These are phyloP conservation scores for Phytopythium aichiense DNA, from an alignment of 352 stramenopile species.

Conservation along the genomic window DNA sequence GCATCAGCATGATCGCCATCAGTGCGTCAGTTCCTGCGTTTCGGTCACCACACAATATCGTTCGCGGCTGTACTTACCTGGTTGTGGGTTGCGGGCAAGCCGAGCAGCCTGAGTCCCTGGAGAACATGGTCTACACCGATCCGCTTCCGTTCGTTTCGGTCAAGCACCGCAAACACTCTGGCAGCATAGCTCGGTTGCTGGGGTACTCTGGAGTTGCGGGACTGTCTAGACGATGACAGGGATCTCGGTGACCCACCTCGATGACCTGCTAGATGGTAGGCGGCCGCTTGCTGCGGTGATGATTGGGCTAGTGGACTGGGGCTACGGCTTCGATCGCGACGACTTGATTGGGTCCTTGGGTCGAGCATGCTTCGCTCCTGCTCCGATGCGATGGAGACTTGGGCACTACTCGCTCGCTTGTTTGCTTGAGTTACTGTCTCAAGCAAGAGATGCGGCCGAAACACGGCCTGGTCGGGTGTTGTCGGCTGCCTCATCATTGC, in stretches of 20 bases:
- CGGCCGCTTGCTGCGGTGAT: neutral
- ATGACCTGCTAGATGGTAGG: neutral
- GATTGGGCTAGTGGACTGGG: neutral
- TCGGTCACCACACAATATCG: neutral
- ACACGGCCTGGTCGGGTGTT: neutral
- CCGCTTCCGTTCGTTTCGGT: constrained; percentile 33
- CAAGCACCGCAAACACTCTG: constrained; percentile 50
- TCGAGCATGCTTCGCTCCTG: neutral
- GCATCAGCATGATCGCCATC: neutral
- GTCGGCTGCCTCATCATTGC: neutral
- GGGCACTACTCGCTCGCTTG: neutral
- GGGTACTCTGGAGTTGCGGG: neutral
- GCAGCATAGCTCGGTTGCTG: constrained; percentile 32
- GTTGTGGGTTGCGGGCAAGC: constrained; percentile 58
- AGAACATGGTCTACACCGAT: constrained; percentile 58
- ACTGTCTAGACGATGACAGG: neutral
- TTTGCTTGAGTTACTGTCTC: neutral
- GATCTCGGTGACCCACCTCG: neutral
- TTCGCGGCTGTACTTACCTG: constrained; percentile 25
- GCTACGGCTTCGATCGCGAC: neutral
- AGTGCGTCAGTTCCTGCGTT: neutral
- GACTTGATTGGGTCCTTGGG: neutral
- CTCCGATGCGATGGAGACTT: neutral
- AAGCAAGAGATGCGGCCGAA: neutral
- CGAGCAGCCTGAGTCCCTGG: constrained; percentile 44